Conservation (phyloP, 73 alveolate genomes). For the Paramecium pentaurelia region DNA sequence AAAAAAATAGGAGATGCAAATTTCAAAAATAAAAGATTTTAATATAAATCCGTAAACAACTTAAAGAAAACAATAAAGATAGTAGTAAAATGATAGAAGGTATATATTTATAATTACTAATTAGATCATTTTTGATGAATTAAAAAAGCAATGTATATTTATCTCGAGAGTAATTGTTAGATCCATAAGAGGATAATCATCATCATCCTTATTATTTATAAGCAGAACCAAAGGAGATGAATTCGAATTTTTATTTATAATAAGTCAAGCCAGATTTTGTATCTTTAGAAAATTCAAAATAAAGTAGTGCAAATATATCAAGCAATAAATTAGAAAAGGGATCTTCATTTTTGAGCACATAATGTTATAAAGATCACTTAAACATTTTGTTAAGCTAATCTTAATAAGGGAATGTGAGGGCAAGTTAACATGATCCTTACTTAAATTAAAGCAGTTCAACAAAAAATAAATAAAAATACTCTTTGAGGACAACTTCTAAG, state of each 20-base stretch:
- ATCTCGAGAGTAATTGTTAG: neutral
- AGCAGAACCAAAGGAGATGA: neutral
- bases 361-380: neutral
- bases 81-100: neutral
- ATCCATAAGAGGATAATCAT: neutral
- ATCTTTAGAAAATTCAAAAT: neutral
- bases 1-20: neutral
- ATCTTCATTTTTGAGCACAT: neutral
- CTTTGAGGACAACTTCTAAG: neutral
- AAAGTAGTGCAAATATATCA: neutral
- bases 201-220: neutral
- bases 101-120: neutral
- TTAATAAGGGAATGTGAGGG: neutral
- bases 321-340: neutral
- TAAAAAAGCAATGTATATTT: neutral
- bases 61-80: no score
- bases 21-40: neutral
- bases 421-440: no score
- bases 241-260: neutral
- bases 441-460: no score
- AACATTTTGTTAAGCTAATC: neutral
- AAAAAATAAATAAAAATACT: neutral
- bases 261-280: neutral
- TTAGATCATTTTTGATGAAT: neutral
- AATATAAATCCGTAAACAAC: neutral